phyloP scores from a whole-genome alignment of 2,329 filamentous ascomycete genomes.

The Tolypocladium cylindrosporum region DNA sequence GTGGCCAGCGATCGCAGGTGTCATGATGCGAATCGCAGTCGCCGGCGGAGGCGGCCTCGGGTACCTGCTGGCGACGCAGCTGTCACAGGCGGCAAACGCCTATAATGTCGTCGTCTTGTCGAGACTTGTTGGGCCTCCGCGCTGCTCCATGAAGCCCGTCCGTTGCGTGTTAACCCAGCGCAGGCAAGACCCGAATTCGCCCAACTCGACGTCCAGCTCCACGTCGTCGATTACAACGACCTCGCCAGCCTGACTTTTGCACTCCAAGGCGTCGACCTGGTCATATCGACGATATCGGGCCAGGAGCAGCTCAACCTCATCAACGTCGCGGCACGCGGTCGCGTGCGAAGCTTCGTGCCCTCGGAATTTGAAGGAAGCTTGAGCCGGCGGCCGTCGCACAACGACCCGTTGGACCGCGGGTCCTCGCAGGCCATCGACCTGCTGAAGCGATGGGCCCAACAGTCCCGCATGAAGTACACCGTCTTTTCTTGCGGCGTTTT shows the following conservation, averaged over 20 bases:
- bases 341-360: constrained; percentile 61
- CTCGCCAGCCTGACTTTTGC: constrained; percentile 49
- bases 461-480: constrained; percentile 52
- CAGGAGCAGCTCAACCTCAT: constrained; percentile 60
- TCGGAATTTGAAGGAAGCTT: constrained; percentile 65
- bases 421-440: constrained; percentile 45
- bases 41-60: constrained; percentile 36
- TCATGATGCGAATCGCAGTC: constrained; percentile 40
- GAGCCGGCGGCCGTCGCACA: constrained; percentile 34
- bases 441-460: constrained; percentile 41
- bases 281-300: constrained; percentile 65
- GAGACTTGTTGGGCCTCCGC: constrained; percentile 24
- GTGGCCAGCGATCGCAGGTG: constrained; percentile 8
- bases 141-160: background rate
- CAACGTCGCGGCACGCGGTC: constrained; percentile 54
- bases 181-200: constrained; percentile 46
- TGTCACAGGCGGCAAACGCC: constrained; percentile 46
- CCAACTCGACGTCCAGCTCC: constrained; percentile 52
- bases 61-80: constrained; percentile 37
- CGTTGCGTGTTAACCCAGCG: constrained; percentile 9
- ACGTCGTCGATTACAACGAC: constrained; percentile 57
- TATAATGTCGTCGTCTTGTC: constrained; percentile 65
- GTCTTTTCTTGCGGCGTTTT: constrained; percentile 66
- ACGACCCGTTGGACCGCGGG: constrained; percentile 52
- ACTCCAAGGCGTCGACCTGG: constrained; percentile 61